A percentile compares a stretch with the other conserved stretches of the same genome.
Conservation (phyloP, 2,329 filamentous ascomycete species). For the Ophiocordyceps camponoti-rufipedis region DNA sequence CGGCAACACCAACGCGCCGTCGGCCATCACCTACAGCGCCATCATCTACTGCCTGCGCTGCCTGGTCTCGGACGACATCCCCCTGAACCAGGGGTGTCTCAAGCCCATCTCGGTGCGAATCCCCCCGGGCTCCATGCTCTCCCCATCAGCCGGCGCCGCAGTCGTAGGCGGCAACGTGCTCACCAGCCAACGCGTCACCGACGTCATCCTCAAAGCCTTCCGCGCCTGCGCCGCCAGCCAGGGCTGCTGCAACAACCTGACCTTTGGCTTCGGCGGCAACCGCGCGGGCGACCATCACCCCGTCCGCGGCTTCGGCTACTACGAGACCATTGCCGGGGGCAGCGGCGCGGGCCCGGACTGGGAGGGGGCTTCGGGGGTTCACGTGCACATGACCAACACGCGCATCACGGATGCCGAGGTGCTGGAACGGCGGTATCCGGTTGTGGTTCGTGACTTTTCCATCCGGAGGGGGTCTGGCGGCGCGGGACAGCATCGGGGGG, state of each 20-base stretch:
- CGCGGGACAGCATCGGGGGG: conserved; percentile 48
- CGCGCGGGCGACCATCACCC: conserved; percentile 25
- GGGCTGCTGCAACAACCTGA: conserved; percentile 71
- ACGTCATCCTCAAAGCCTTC: conserved; percentile 70
- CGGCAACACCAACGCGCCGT: conserved; percentile 16
- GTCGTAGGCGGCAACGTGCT: conserved; percentile 74
- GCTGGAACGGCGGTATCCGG: conserved; percentile 57
- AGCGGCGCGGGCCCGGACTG: conserved; percentile 55
- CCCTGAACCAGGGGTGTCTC: conserved; percentile 72
- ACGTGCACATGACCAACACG: conserved; percentile 77
- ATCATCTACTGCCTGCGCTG: conserved; percentile 77
- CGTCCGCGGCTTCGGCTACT: conserved; percentile 64
- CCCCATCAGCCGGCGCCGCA: conserved; percentile 57
- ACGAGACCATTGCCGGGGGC: conserved; percentile 70
- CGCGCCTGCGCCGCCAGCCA: conserved; percentile 61
- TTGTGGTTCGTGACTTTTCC: conserved; percentile 47
- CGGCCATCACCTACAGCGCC: conserved; percentile 25
- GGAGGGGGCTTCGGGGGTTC: conserved; percentile 59
- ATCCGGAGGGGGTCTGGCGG: conserved; percentile 35
- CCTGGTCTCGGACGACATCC: conserved; percentile 66
- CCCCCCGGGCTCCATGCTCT: conserved; percentile 54
- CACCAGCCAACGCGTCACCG: conserved; percentile 64
- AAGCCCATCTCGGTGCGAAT: conserved; percentile 59
- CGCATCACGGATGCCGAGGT: conserved; percentile 67
- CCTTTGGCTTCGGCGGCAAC: conserved; percentile 68